Conservation (phyloP, 202 grass and related monocot species). For the Brachypodium distachyon region DNA sequence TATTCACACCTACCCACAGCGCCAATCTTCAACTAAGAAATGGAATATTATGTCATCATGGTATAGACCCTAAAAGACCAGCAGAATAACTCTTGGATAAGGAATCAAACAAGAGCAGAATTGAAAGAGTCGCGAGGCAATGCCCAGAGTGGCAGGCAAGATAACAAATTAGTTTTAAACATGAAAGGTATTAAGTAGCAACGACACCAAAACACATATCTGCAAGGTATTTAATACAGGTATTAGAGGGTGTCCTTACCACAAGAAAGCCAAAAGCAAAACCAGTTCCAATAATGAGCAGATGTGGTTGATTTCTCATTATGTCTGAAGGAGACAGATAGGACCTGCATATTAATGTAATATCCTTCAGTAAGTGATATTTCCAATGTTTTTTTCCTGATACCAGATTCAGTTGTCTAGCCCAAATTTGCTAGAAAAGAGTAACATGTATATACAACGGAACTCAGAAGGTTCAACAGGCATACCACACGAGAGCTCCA, state of each 20-base stretch:
- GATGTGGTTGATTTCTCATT: constrained; percentile 83
- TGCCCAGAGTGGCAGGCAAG: background rate
- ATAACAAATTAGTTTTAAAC: background rate
- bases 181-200: background rate
- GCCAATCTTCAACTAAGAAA: background rate
- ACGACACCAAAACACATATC: background rate
- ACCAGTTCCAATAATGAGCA: constrained; percentile 94
- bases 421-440: background rate
- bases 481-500: constrained; percentile 87
- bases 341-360: constrained; percentile 45
- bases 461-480: constrained; percentile 9
- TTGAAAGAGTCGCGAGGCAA: background rate
- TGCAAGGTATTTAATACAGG: background rate
- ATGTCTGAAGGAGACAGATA: constrained; percentile 93
- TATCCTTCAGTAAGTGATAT: constrained; percentile 4
- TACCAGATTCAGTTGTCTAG: background rate
- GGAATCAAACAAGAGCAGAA: background rate
- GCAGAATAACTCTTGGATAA: background rate
- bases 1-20: background rate
- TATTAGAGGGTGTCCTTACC: constrained; percentile 36
- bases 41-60: background rate
- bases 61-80: background rate
- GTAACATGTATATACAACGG: background rate
- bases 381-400: background rate
- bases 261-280: constrained; percentile 99